Base-by-base conservation (phyloP, 1,139 yeast genomes). In the Pneumocystis wakefieldiae region DNA sequence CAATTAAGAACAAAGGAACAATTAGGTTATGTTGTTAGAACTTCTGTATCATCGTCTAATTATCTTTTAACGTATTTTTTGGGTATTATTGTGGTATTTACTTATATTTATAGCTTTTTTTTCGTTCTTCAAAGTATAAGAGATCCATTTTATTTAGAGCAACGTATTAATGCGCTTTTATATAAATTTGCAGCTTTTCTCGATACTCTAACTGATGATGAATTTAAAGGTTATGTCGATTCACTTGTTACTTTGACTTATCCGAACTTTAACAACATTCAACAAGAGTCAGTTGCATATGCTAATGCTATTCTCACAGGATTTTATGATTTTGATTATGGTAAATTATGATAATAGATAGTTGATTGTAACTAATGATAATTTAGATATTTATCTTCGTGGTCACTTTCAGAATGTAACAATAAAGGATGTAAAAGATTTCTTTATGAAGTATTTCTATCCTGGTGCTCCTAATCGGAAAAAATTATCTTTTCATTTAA, bases 1-100 rank as follows among this genome's bases (percentile, higher is more conserved):
- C 88, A 87, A 68, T 79, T 92, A 64, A 81, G 98, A 73, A 92
- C 98, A 2, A 85, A 88, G 70, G 98, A 92, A 74, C 97, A 92
- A 72, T 78, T 87, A 48, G 95, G 95, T 1, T 87, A 87, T 71
- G 90, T 92, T 66, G 98, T 92, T 0, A 89, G 88, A 72, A 84
- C 94, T 32, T 87, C 95, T 1, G 75, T 81, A 41, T 77, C 67
- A 64, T 81, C 89, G 0, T 12, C 81, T 90, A 1, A 78, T 84
- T 42, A 42, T 42, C 19, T 19, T 42, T 19, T 42, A 1, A 17
- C 10, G 8, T 17, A n/a, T 17, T 28, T 28, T 28, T 28, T 28
- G 29, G 29, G 4, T 28, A 28, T 28, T 28, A 28, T 48, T 24
- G 1, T 48, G 12, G 3, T 48, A 12, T 48, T 24, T 24, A 24